These are phyloP conservation scores for Melastoma malabathricum DNA, from an alignment of 345 rosid species.

Conservation along the genomic window DNA sequence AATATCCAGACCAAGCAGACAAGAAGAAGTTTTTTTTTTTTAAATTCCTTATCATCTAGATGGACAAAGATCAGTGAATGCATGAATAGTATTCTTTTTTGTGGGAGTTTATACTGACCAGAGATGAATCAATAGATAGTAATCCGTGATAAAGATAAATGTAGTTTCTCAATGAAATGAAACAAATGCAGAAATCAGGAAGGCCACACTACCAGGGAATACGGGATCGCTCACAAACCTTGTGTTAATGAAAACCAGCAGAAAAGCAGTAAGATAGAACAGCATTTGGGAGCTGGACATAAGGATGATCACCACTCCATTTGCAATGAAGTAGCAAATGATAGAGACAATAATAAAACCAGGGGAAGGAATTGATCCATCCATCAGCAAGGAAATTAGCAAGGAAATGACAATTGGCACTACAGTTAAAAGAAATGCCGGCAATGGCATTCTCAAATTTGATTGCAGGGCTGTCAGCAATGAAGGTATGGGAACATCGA, in stretches of 20 bases:
- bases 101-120: no score
- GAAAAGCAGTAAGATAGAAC: constrained; percentile 59
- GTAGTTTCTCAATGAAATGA: no score
- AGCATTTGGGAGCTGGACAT: constrained; percentile 45
- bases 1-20: no score
- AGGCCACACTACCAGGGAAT: no score
- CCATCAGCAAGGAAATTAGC: constrained; percentile 43
- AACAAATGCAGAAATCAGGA: no score
- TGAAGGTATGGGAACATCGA: constrained; percentile 53
- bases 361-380: constrained; percentile 62
- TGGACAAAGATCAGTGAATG: no score
- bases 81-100: no score
- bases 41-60: no score
- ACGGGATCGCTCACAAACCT: constrained; percentile 32
- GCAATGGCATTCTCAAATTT: constrained; percentile 71
- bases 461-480: constrained; percentile 57
- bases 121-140: no score
- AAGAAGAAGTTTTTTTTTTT: no score
- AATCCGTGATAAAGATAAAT: no score
- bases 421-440: constrained; percentile 43
- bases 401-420: constrained; percentile 45
- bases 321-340: constrained; percentile 64
- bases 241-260: constrained; percentile 49
- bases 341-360: constrained; percentile 51
- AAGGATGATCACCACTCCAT: constrained; percentile 46